Evolutionary conservation across 257 asterid genomes (phyloP).

Genomic region (Marsdenia floribunda): DNA sequence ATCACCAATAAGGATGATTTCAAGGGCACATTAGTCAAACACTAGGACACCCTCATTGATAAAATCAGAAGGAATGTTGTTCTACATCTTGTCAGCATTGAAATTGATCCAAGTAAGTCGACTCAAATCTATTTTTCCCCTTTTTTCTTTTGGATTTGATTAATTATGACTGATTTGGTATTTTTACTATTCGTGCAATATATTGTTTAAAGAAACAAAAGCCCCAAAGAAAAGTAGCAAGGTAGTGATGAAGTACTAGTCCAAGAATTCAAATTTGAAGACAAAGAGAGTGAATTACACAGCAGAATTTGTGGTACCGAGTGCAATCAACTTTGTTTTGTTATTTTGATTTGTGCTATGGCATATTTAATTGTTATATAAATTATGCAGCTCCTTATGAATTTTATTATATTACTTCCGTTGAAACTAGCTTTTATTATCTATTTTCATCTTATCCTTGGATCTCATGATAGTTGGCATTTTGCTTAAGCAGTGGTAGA

Average conservation of each 20-base stretch:
- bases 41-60: conserved; percentile 69
- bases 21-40: conserved; percentile 61
- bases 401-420: background rate
- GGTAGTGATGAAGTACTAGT: conserved; percentile 77
- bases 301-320: conserved; percentile 70
- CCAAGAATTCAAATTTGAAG: conserved; percentile 70
- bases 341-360: background rate
- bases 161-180: conserved; percentile 1
- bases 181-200: background rate
- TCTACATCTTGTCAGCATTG: conserved; percentile 67
- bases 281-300: conserved; percentile 73
- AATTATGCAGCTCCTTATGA: background rate
- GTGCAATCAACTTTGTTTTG: background rate
- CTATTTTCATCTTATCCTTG: background rate
- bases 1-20: conserved; percentile 71
- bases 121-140: background rate
- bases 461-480: background rate
- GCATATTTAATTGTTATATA: background rate
- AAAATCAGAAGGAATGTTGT: conserved; percentile 74
- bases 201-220: conserved; percentile 52
- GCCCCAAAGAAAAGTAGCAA: conserved; percentile 63
- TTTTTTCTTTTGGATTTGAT: background rate
- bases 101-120: conserved; percentile 72
- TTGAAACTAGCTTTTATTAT: background rate
- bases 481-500: no score